Base-by-base conservation (phyloP, 225 moss, liverwort and hornwort genomes). In the Polytrichum commune region DNA sequence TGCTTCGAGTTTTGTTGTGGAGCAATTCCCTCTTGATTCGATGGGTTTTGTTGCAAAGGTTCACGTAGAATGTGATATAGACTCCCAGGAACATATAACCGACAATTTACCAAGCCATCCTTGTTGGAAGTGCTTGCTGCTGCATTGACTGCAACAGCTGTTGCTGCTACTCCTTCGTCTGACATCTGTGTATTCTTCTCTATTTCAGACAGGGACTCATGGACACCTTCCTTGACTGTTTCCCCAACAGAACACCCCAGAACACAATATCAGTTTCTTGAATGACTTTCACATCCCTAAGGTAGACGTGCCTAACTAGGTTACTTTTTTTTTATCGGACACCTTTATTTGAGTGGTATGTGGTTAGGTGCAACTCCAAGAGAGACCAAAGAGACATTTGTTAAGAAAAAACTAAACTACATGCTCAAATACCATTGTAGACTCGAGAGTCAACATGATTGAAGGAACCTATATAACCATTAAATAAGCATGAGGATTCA, bases 11-110 rank as follows among this genome's bases (percentile, higher is more conserved):
- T 13, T 38, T 38, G 38, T 38, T 38, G 38, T 1, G 10, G 10
- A 38, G 13, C 10, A 38, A 13, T 58, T 58, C 58, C 58, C 58
- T 1, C 58, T 58, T 58, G n/a, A 58, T 23, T 58, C 0, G 58
- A 58, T 58, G 58, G 58, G 24, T 24, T 24, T 24, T 58, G 58
- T 68, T 74, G 77, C 5, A 91, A 69, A 60, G 88, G 85, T 62
- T 57, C 79, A 7, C 92, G 91, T 65, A 89, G 83, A 64, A 95
- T 86, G 61, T 95, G 95, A 69, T 73, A 92, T 5, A 92, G 82
- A 7, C 55, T 73, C 46, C 95, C 95, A 29, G 95, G 95, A 38
- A 92, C 91, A 78, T 77, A 91, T 29, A 92, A 77, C 29, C 90
- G 85, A 9, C 80, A 83, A 7, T 69, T 80, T 13, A 71, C 69